Conservation (phyloP, 2,329 filamentous ascomycete genomes). For the Trichoderma semiorbis region DNA sequence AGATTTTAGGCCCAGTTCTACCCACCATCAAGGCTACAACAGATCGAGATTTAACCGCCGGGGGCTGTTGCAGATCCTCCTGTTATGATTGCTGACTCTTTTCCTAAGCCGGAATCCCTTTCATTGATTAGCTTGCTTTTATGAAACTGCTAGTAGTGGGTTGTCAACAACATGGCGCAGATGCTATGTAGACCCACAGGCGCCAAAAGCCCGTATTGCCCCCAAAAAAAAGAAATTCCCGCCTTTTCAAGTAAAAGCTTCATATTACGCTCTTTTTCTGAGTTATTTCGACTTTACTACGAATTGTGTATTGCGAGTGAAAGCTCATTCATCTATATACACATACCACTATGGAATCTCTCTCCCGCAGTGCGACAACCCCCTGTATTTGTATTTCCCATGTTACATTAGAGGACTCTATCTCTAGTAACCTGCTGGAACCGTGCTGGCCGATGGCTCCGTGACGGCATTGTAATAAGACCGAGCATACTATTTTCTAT, state of each 20-base stretch:
- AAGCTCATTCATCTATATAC: not conserved
- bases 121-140: not conserved
- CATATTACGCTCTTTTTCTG: not conserved
- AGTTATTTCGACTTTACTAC: not conserved
- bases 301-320: not conserved
- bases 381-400: not conserved
- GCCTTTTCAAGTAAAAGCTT: not conserved
- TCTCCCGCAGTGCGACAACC: not conserved
- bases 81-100: not conserved
- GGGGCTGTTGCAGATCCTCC: not conserved
- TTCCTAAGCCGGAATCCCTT: not conserved
- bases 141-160: too few species aligned
- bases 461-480: not conserved
- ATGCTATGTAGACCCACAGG: not conserved
- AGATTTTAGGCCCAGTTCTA: not conserved
- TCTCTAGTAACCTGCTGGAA: not conserved
- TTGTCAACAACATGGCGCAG: too few species aligned
- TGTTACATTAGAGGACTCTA: not conserved
- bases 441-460: not conserved
- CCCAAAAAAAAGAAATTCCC: not conserved
- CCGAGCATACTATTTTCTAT: not conserved
- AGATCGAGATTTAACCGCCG: not conserved
- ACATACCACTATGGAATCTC: not conserved
- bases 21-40: not conserved
- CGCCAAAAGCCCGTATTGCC: not conserved